Evolutionary conservation across 2,329 filamentous ascomycete species (phyloP), one percentile per base, ranked within the genome.

Genomic region (Aspergillus ibericus): DNA sequence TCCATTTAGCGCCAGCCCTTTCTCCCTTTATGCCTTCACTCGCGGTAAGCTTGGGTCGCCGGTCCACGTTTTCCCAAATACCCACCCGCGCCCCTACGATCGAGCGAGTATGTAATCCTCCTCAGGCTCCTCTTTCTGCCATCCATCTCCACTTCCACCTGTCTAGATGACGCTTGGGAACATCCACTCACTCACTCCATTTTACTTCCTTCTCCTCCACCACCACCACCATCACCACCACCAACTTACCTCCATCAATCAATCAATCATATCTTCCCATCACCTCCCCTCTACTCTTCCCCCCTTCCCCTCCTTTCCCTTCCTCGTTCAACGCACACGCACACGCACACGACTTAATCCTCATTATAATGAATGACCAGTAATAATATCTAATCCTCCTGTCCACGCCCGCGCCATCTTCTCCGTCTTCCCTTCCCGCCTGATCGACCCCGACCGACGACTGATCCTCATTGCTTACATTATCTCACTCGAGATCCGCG

Each of bases 111-210:
- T 58, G 42, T 57, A 56, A 53, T 52, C 62, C 58, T 57, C 44
- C 51, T 55, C 59, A 32, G 29, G 29, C 29, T 32, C 51, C 35
- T 60, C 52, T 60, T 61, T 63, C 65, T 68, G 53, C 29, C 29
- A 29, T 25, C 56, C 63, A 66, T 70, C 68, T 71, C 69, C 71
- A 73, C 70, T 66, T 61, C 38, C 42, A 58, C 36, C 52, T 53
- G 53, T 61, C 62, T 65, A 62, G 60, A 70, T 72, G 71, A 73
- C 69, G 69, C 70, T 60, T 64, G 56, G 48, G 55, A 55, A 64
- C 62, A 60, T 58, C 55, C 59, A 58, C 54, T 34, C 50, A 44
- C 15, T n/a, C 9, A 44, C 18, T 22, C 25, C 32, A 51, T 38
- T 18, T 27, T 15, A 42, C 27, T 18, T 20, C 36, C 50, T 32